phyloP scores from a whole-genome alignment of 1,284 basidiomycete species.

The Phylloboletellus chloephorus region DNA sequence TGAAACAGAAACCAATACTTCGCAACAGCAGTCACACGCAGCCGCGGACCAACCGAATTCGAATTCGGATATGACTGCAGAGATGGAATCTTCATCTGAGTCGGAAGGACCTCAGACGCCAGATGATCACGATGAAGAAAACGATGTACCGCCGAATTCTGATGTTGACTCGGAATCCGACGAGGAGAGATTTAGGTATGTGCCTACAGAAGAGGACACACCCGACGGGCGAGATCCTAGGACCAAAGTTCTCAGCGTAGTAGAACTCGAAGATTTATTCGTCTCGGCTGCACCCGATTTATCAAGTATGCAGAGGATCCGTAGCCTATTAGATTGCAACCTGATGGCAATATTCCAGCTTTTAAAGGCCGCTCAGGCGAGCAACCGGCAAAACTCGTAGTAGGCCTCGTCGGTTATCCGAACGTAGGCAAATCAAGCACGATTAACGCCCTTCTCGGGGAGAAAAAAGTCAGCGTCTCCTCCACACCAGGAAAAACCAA shows the following conservation, averaged over 20 bases:
- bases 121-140: constrained; percentile 22
- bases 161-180: constrained; percentile 32
- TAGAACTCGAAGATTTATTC: constrained; percentile 90
- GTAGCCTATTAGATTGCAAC: background rate
- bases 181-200: constrained; percentile 36
- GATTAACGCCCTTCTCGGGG: constrained; percentile 93
- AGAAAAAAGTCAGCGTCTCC: constrained; percentile 97
- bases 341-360: constrained; percentile 37
- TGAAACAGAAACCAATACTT: constrained; percentile 13
- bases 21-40: constrained; percentile 5
- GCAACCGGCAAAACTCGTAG: constrained; percentile 65
- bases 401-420: constrained; percentile 97
- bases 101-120: constrained; percentile 26
- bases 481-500: constrained; percentile 99
- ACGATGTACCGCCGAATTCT: constrained; percentile 26
- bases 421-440: constrained; percentile 98
- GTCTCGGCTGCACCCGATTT: constrained; percentile 72
- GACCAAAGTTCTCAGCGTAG: constrained; percentile 78
- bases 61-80: constrained; percentile 1
- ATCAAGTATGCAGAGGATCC: constrained; percentile 42
- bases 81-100: constrained; percentile 25
- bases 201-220: constrained; percentile 49
- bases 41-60: background rate
- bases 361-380: constrained; percentile 64
- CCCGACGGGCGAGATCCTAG: constrained; percentile 58